Evolutionary conservation across 805 yeast genomes (phyloP).

Genomic region (Myxozyma monticola): DNA sequence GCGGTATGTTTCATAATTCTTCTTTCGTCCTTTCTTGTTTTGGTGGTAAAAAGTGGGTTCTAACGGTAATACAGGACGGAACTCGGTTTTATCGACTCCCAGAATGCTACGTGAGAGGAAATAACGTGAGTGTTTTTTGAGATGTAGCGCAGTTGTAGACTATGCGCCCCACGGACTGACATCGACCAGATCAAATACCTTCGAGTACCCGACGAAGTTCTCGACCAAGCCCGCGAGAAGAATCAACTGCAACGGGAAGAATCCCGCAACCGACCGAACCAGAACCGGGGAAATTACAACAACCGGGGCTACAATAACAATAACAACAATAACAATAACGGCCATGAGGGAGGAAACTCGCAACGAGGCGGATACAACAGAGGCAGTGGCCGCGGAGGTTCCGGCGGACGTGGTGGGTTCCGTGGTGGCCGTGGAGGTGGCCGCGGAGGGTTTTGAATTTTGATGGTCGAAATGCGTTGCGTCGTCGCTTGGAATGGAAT

Average conservation of each 20-base stretch:
- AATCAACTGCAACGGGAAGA: conserved; percentile 41
- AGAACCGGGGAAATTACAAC: conserved; percentile 25
- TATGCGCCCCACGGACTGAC: too few species aligned
- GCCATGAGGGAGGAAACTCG: conserved; percentile 1
- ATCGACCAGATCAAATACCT: conserved; percentile 44
- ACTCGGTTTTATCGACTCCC: conserved; percentile 61
- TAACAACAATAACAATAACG: not conserved
- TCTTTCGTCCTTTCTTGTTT: not conserved
- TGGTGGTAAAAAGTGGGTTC: not conserved
- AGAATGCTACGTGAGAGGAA: conserved; percentile 82
- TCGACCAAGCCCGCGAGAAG: conserved; percentile 43
- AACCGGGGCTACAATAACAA: conserved; percentile 14
- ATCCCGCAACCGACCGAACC: conserved; percentile 26
- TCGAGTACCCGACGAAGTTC: conserved; percentile 44
- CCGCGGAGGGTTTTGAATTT: too few species aligned
- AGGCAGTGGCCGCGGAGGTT: conserved; percentile 23
- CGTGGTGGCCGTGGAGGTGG: too few species aligned
- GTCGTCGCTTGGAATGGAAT: too few species aligned
- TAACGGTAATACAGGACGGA: conserved; percentile 46
- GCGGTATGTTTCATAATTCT: conserved; percentile 10
- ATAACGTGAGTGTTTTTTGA: conserved; percentile 60
- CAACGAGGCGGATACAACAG: conserved; percentile 16
- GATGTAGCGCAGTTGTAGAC: too few species aligned
- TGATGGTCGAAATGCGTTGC: too few species aligned
- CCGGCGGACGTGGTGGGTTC: too few species aligned